phyloP scores from a whole-genome alignment of 495 filamentous ascomycete species.

The Aspergillus mulundensis region DNA sequence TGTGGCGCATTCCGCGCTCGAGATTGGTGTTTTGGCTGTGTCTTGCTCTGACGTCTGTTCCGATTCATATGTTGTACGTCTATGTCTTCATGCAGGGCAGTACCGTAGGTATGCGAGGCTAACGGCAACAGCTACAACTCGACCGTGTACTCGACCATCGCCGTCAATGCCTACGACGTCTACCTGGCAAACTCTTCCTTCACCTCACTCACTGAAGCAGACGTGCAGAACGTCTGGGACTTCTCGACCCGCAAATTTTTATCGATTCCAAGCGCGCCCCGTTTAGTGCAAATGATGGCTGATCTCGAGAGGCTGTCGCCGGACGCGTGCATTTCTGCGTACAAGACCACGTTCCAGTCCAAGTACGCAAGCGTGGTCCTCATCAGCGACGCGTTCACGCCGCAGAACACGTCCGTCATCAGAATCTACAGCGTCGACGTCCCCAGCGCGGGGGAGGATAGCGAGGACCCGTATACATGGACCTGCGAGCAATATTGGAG shows the following conservation, averaged over 20 bases:
- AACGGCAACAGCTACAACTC: constrained; percentile 2
- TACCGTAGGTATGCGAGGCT: not conserved
- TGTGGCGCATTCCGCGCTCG: not conserved
- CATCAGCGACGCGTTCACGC: not conserved
- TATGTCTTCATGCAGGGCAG: no score
- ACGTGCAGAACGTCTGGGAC: not conserved
- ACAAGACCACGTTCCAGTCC: not conserved
- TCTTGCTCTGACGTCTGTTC: not conserved
- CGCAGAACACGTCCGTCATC: not conserved
- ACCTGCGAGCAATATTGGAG: no score
- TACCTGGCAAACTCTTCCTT: not conserved
- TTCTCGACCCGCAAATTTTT: no score
- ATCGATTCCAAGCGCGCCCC: no score
- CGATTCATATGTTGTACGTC: constrained; percentile 5
- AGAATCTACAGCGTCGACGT: not conserved
- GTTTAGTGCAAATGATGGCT: not conserved
- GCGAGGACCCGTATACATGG: not conserved
- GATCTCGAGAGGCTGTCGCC: not conserved
- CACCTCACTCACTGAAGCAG: not conserved
- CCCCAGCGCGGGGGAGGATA: not conserved
- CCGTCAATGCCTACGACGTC: constrained; percentile 7
- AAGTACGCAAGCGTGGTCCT: not conserved
- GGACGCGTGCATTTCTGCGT: not conserved
- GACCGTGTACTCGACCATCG: not conserved
- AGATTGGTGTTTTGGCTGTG: not conserved